Evolutionary conservation across 805 yeast genomes (phyloP), one percentile per base, ranked within the genome.

Genomic region (Barnettozyma pratensis): DNA sequence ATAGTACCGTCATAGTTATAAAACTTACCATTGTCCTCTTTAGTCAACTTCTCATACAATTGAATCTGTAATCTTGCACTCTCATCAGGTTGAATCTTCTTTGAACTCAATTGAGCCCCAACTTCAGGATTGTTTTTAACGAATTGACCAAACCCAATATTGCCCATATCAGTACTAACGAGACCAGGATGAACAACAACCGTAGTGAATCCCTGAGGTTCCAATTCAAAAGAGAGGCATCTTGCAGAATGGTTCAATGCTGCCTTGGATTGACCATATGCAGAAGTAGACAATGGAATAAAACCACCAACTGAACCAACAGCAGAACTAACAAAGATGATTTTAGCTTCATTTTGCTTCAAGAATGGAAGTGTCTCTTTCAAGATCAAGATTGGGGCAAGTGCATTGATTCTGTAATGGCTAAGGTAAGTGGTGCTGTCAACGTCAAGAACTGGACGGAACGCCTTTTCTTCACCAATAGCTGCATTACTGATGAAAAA

Each of bases 171-270:
- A 32, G 70, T 67, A n/a, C 46, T 19, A 10, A 72, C 74, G 12
- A 61, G 36, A 36, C 76, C 75, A 0, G 77, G 77, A 44, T 69
- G 71, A 10, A 70, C n/a, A 14, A 69, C 54, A 29, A 68, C 51
- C 39, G 64, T 58, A 7, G 56, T 61, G 49, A 62, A 67, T 2
- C 60, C 64, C 39, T 65, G 62, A 5, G 36, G 44, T n/a, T 42
- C 46, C 29, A 62, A 44, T 45, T 70, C 73, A 25, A 25, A 12
- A 39, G 64, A 49, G 32, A 71, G 37, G 19, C 58, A 56, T 38
- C 49, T 59, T 7, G 54, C 57, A n/a, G 61, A 47, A 50, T 57
- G 63, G 56, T 71, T 69, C 47, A 70, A 40, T 2, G 68, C 70
- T 7, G 67, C 64, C 48, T 69, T 68, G 9, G 71, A 66, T 9